Conservation (phyloP, 2,329 filamentous ascomycete genomes). For the Colletotrichum brevisporum region DNA sequence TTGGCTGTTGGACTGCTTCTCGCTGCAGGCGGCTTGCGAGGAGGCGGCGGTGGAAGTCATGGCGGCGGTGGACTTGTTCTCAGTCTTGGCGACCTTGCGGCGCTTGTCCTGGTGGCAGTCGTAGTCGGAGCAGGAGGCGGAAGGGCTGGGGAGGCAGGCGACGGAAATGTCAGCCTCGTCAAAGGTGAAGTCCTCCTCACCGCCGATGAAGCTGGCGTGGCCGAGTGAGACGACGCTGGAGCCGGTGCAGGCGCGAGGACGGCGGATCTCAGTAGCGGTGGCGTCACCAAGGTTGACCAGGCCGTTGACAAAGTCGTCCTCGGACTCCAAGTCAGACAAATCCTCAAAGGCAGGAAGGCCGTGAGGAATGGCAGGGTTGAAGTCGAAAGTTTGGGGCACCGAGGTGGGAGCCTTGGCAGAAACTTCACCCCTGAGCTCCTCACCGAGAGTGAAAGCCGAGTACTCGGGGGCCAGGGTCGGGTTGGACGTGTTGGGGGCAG, state of each 20-base stretch:
- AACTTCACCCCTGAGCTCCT: constrained; percentile 70
- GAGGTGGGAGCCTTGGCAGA: constrained; percentile 63
- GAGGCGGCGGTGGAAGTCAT: constrained; percentile 61
- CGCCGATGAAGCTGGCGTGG: constrained; percentile 80
- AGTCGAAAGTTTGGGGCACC: constrained; percentile 63
- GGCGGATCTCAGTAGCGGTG: constrained; percentile 73
- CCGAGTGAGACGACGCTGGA: constrained; percentile 78
- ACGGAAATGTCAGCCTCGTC: constrained; percentile 76
- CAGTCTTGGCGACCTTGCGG: constrained; percentile 65
- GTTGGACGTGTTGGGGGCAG: constrained; percentile 59
- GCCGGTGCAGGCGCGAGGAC: constrained; percentile 77
- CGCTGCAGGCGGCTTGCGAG: constrained; percentile 48
- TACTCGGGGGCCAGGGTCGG: constrained; percentile 72
- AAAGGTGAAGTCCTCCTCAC: constrained; percentile 81
- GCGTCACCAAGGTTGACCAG: constrained; percentile 43
- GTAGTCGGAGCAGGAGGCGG: constrained; percentile 64
- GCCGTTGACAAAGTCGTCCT: constrained; percentile 44
- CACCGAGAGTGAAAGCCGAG: constrained; percentile 73
- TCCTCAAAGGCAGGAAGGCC: constrained; percentile 84
- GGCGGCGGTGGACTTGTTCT: constrained; percentile 47
- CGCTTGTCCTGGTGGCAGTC: constrained; percentile 71
- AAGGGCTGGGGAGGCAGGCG: constrained; percentile 74
- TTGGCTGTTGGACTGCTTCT: constrained; percentile 51
- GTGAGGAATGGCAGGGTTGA: constrained; percentile 64
- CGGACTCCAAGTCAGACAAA: constrained; percentile 87